These are phyloP conservation scores for Macrophomina tecta DNA, from an alignment of 2,329 filamentous ascomycete species.

Conservation along the genomic window DNA sequence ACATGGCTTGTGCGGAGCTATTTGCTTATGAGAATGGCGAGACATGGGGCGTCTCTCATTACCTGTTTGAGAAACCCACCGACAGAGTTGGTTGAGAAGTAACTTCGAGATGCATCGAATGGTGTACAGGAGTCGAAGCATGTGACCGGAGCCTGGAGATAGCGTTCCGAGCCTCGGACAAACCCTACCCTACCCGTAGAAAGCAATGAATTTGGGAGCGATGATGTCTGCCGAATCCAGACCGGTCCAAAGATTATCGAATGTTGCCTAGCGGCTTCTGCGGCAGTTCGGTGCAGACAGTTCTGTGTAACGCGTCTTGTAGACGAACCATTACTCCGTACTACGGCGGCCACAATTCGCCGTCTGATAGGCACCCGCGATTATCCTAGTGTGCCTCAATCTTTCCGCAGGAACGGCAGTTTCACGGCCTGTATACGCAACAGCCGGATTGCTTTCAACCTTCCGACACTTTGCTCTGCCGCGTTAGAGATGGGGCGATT, in stretches of 20 bases:
- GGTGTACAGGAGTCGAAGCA: background rate
- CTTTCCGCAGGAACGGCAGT: background rate
- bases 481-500: background rate
- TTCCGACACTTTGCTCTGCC: background rate
- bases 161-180: background rate
- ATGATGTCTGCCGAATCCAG: too few relatives aligned
- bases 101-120: background rate
- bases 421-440: background rate
- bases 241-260: too few relatives aligned
- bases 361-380: background rate
- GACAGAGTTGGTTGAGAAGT: background rate
- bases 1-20: conserved; percentile 73
- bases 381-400: background rate
- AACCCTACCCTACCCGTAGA: background rate
- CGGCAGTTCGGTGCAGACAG: background rate
- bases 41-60: conserved; percentile 71
- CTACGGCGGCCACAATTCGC: background rate
- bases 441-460: background rate
- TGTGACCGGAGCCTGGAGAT: background rate
- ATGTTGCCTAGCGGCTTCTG: background rate
- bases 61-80: conserved; percentile 66
- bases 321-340: background rate
- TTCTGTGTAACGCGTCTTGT: too few relatives aligned
- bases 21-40: conserved; percentile 71
- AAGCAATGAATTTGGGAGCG: background rate